A percentile compares a stretch with the other conserved stretches of the same genome.
These are phyloP conservation scores for Trichoderma koningii DNA, from an alignment of 2,329 filamentous ascomycete species.

Conservation along the genomic window DNA sequence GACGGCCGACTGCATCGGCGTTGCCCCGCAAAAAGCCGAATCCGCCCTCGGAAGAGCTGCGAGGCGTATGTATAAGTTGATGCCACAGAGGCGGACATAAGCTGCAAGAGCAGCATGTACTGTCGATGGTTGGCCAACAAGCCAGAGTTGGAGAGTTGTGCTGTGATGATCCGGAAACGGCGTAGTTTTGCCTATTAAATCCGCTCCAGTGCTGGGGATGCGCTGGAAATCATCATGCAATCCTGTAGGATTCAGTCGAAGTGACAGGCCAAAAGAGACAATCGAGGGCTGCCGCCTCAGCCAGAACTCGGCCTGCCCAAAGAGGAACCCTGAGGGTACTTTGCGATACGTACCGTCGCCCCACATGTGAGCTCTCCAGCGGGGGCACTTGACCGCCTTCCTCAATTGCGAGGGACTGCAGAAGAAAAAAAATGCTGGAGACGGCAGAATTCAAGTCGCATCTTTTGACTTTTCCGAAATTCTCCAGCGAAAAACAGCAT, in stretches of 20 bases:
- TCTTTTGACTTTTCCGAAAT: conserved; percentile 10
- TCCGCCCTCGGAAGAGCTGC: not conserved
- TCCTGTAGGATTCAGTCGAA: not conserved
- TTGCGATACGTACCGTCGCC: not conserved
- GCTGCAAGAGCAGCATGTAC: too few relatives aligned
- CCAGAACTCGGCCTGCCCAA: not conserved
- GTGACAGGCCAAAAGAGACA: too few relatives aligned
- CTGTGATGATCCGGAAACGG: not conserved
- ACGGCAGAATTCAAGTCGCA: conserved; percentile 21
- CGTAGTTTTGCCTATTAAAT: not conserved
- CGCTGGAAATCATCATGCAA: not conserved
- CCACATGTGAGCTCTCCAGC: not conserved
- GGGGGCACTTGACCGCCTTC: conserved; percentile 27
- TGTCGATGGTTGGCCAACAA: too few relatives aligned
- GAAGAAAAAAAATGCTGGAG: conserved; percentile 23
- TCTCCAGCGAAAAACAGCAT: conserved; percentile 14
- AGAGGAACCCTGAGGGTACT: too few relatives aligned
- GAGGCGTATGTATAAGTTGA: too few relatives aligned
- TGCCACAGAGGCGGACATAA: too few relatives aligned
- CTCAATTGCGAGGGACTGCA: conserved; percentile 1
- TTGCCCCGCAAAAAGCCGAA: conserved; percentile 25
- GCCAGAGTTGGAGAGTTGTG: not conserved
- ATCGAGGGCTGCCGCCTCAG: not conserved
- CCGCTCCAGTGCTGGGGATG: too few relatives aligned
- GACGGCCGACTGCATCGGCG: conserved; percentile 1